Conservation (phyloP, 1,284 basidiomycete species). For the Rugiboletus extremiorientalis region DNA sequence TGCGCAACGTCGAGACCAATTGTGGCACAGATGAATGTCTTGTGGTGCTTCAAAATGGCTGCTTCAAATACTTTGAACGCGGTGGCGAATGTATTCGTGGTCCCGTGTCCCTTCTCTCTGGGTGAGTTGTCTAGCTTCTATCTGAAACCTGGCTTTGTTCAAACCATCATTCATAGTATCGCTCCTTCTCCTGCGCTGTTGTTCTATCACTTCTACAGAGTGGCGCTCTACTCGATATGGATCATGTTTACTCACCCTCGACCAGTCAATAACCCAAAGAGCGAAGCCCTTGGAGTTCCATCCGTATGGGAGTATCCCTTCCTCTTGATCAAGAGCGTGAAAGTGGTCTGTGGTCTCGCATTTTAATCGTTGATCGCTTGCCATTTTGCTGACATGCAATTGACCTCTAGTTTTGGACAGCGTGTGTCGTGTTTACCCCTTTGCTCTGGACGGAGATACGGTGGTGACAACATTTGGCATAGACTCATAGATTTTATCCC, state of each 20-base stretch:
- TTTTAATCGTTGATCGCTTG: neutral
- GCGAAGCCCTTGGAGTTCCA: conserved; percentile 26
- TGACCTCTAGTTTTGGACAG: conserved; percentile 76
- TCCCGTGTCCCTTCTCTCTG: conserved; percentile 86
- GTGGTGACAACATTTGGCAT: conserved; percentile 41
- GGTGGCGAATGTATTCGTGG: conserved; percentile 90
- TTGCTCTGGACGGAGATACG: conserved; percentile 84
- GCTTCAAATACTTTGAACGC: conserved; percentile 96
- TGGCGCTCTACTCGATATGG: conserved; percentile 93
- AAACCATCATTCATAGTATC: conserved; percentile 43
- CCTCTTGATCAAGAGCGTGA: conserved; percentile 41
- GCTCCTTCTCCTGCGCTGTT: conserved; percentile 78
- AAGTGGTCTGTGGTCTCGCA: conserved; percentile 35
- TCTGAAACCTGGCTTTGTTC: neutral
- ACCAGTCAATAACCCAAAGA: conserved; percentile 20
- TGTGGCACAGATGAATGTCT: conserved; percentile 63
- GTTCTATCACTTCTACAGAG: conserved; percentile 91
- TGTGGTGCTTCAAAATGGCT: conserved; percentile 86
- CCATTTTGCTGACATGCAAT: conserved; percentile 8
- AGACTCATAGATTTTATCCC: neutral
- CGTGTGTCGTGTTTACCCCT: conserved; percentile 83
- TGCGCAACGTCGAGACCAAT: conserved; percentile 6
- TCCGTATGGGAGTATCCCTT: conserved; percentile 44
- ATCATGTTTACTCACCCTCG: conserved; percentile 76
- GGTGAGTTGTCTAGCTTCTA: conserved; percentile 46